Percentiles rank a stretch among this genome's conserved stretches.
Evolutionary conservation across 345 rosid genomes (phyloP).

Genomic region (Eucalyptus regnans): DNA sequence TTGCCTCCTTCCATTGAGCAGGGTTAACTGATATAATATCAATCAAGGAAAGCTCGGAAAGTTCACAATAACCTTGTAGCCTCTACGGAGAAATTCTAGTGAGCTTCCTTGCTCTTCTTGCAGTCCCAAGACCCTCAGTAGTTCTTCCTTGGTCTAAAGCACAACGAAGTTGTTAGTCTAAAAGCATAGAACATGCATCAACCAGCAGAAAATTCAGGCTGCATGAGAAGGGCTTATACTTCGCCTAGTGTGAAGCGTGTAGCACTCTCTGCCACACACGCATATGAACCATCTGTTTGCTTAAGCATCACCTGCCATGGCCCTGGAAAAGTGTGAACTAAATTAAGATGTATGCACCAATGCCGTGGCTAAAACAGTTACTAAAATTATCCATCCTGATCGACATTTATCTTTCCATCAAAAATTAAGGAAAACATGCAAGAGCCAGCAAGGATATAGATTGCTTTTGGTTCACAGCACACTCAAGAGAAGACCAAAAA

Average conservation of each 20-base stretch:
- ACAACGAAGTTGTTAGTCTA: not conserved
- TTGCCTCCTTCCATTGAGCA: not conserved
- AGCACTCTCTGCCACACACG: conserved; percentile 77
- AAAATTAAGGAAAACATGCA: not conserved
- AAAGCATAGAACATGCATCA: not conserved
- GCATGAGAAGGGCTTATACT: conserved; percentile 19
- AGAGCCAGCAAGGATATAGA: not conserved
- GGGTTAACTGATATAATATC: not conserved
- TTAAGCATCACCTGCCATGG: conserved; percentile 99
- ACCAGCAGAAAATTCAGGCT: not conserved
- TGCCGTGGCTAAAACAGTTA: not conserved
- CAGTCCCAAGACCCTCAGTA: conserved; percentile 74
- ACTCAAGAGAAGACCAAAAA: not conserved
- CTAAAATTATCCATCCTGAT: not conserved
- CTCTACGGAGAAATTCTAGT: conserved; percentile 79
- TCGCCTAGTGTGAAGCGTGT: conserved; percentile 87
- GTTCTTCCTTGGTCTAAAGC: conserved; percentile 84
- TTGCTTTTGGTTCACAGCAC: not conserved
- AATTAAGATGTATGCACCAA: not conserved
- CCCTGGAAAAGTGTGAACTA: conserved; percentile 29
- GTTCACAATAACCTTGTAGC: conserved; percentile 54
- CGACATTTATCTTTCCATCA: not conserved
- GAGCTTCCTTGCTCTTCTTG: conserved; percentile 93
- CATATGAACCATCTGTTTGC: conserved; percentile 81
- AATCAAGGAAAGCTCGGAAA: not conserved